These are phyloP conservation scores for Fragilaria radians DNA, from an alignment of 108 stramenopile species.

Conservation along the genomic window DNA sequence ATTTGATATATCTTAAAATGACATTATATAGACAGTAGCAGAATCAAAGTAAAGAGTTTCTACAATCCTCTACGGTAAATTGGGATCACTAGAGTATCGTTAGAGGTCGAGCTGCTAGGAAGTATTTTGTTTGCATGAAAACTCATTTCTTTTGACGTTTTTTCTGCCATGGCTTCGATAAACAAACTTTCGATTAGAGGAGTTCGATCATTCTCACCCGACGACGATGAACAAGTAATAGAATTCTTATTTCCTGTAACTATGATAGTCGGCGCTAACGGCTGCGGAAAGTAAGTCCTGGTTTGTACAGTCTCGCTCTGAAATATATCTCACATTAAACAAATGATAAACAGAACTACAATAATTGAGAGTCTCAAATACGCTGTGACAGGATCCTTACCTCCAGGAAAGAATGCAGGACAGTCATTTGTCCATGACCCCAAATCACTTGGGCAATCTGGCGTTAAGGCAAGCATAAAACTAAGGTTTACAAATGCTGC, in stretches of 20 bases:
- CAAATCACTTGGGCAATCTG: slow-evolving; percentile 44
- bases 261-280: slow-evolving; percentile 95
- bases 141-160: too few relatives aligned
- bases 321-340: slow-evolving; percentile 18
- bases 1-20: too few relatives aligned
- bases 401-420: slow-evolving; percentile 88
- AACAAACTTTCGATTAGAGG: slow-evolving; percentile 95
- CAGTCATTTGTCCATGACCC: slow-evolving; percentile 95
- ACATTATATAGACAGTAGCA: too few relatives aligned
- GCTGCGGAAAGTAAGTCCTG: slow-evolving; percentile 48
- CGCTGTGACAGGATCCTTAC: slow-evolving; percentile 89
- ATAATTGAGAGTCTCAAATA: slow-evolving; percentile 99
- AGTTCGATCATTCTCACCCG: slow-evolving; percentile 93
- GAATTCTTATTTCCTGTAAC: slow-evolving; percentile 97
- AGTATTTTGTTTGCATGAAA: too few relatives aligned
- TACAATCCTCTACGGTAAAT: too few relatives aligned
- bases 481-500: slow-evolving; percentile 82
- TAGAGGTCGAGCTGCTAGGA: too few relatives aligned
- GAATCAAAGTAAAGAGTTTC: too few relatives aligned
- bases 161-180: slow-evolving; percentile 97
- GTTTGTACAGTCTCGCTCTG: neutral
- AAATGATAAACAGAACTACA: slow-evolving; percentile 97
- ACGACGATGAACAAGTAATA: slow-evolving; percentile 92
- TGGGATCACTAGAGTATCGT: too few relatives aligned
- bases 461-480: slow-evolving; percentile 81